Base-by-base conservation (phyloP, 176 grass and related monocot genomes). In the Carex littledalei region DNA sequence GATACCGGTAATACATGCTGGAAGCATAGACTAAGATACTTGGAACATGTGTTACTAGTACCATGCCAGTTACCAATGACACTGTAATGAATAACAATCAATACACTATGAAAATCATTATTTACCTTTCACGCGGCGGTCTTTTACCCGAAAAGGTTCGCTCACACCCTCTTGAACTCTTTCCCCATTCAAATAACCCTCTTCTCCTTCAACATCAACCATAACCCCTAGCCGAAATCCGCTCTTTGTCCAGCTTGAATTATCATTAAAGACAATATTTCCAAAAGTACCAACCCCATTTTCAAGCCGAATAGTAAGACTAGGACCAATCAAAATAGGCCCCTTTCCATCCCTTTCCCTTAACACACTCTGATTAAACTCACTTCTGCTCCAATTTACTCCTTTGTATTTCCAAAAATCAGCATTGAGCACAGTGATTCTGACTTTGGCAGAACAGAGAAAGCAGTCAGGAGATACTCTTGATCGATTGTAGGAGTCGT, bases 381-480 rank as follows among this genome's bases (percentile, higher is more conserved):
- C 74, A 8, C 24, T 17, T 16, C 10, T 6, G 10, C 20, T 56
- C 74, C 74, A 78, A 16, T 15, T 78, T 55, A 1, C 73, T 8
- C 5, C 52, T 78, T 78, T 55, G 4, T 55, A 17, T 56, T 17
- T 31, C 47, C 74, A 78, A 5, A 78, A 16, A 31, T 78, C 74
- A 6, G 47, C 74, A 78, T 78, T 0, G 2, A 78, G 74, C 21
- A 78, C 47, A 3, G 12, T 55, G 45, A 78, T 7, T 78, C 14
- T 78, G 74, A 78, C 21, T 55, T 55, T 78, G n/a, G 74, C 74
- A 15, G 74, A n/a, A n/a, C n/a, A n/a, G n/a, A n/a, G n/a, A n/a
- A n/a, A n/a, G n/a, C n/a, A 78, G 18, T 49, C n/a, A 55, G 43
- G 11, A 78, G 74, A 53, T 15, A 78, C 2, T 12, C 3, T 56